Conservation (phyloP, 495 filamentous ascomycete species). For the Hypoxylon cercidicola region DNA sequence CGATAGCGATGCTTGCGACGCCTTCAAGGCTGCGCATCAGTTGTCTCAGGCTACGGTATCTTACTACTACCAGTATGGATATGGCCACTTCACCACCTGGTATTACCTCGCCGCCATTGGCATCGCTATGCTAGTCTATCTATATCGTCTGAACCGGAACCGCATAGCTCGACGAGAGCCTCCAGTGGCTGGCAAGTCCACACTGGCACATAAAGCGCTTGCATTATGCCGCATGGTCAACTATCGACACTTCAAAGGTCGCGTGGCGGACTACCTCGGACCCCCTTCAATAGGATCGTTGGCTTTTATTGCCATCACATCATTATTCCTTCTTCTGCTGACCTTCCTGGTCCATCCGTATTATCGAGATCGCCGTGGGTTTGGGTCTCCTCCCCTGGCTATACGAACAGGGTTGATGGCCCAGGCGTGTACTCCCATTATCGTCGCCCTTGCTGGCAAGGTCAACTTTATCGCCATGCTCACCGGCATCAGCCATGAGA, state of each 20-base stretch:
- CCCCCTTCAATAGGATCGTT: slow-evolving; percentile 44
- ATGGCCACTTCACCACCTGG: slow-evolving; percentile 50
- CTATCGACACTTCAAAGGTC: slow-evolving; percentile 46
- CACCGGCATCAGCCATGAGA: slow-evolving; percentile 67
- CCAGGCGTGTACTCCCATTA: slow-evolving; percentile 60
- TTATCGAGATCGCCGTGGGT: slow-evolving; percentile 48
- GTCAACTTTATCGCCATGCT: slow-evolving; percentile 60
- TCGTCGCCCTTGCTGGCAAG: slow-evolving; percentile 53
- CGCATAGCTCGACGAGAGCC: slow-evolving; percentile 6
- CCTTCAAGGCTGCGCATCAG: slow-evolving; percentile 47
- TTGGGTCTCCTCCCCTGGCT: slow-evolving; percentile 59
- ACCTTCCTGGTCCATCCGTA: slow-evolving; percentile 50
- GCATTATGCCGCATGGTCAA: slow-evolving; percentile 40
- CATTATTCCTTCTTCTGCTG: slow-evolving; percentile 41
- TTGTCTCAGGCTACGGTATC: slow-evolving; percentile 47
- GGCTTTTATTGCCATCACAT: slow-evolving; percentile 25
- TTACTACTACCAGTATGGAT: slow-evolving; percentile 46
- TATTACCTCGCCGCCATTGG: slow-evolving; percentile 47
- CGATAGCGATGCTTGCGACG: slow-evolving; percentile 47
- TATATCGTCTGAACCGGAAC: slow-evolving; percentile 26
- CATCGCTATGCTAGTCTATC: slow-evolving; percentile 43
- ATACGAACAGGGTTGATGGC: slow-evolving; percentile 64
- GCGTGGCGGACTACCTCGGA: slow-evolving; percentile 39
- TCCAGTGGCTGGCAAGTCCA: neutral
- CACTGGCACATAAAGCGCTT: slow-evolving; percentile 24